Conservation (phyloP, 148 eudicot species). For the Beta vulgaris region DNA sequence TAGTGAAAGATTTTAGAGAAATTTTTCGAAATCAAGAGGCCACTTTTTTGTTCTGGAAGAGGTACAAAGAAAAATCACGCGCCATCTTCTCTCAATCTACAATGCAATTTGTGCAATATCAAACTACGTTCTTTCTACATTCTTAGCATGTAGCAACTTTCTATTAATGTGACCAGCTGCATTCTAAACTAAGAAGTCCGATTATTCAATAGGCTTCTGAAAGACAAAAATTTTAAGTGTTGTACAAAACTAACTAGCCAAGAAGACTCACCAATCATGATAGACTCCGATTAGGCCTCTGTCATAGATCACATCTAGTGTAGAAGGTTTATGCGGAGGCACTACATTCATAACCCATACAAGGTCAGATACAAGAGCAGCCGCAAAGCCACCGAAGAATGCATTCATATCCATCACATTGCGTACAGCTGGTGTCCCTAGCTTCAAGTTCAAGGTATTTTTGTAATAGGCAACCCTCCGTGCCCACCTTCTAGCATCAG, state of each 20-base stretch:
- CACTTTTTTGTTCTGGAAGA: neutral
- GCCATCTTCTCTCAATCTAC: too few species aligned
- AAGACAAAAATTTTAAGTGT: neutral
- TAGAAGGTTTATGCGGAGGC: constrained; percentile 68
- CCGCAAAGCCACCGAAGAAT: constrained; percentile 94
- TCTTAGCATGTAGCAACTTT: neutral
- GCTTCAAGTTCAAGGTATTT: constrained; percentile 60
- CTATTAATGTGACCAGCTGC: neutral
- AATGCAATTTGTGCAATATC: too few species aligned
- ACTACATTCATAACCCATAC: constrained; percentile 99
- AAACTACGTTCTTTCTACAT: too few species aligned
- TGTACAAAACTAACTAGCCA: constrained; percentile 6
- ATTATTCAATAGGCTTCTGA: neutral
- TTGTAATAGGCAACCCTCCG: constrained; percentile 81
- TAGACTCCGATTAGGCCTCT: constrained; percentile 89
- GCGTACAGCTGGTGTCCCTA: constrained; percentile 74
- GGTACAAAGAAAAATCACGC: too few species aligned
- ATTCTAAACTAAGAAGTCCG: neutral
- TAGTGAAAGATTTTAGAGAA: neutral
- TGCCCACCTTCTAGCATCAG: constrained; percentile 76
- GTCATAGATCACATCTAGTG: constrained; percentile 80
- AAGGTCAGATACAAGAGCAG: constrained; percentile 77
- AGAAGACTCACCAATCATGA: constrained; percentile 88
- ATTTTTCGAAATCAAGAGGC: neutral
- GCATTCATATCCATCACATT: constrained; percentile 99